A percentile compares a stretch with the other conserved stretches of the same genome.
Conservation (phyloP, 1,139 yeast genomes). For the Diutina catenulata region DNA sequence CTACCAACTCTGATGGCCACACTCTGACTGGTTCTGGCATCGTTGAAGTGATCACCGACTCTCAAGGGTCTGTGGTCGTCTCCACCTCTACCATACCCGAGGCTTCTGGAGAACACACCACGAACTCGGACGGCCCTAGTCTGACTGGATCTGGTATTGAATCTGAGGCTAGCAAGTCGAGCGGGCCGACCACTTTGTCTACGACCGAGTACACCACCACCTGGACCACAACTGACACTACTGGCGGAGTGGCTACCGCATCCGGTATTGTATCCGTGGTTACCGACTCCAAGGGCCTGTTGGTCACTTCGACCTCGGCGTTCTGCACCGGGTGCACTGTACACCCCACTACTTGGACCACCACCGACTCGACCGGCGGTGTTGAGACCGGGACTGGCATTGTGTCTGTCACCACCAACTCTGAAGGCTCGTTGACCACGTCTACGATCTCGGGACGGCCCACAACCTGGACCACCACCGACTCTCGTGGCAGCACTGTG, state of each 20-base stretch:
- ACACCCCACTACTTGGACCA: slow-evolving; percentile 1
- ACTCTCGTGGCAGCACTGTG: not conserved
- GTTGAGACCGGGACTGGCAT: not conserved
- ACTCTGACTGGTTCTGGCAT: not conserved
- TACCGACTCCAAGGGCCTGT: not conserved
- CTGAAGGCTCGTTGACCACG: no score
- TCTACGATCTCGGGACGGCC: no score
- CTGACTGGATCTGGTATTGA: not conserved
- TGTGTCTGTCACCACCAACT: not conserved
- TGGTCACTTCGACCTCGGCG: slow-evolving; percentile 1
- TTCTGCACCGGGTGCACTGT: not conserved
- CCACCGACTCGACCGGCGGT: not conserved
- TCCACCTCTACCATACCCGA: not conserved
- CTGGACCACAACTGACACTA: not conserved
- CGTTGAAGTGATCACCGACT: slow-evolving; percentile 4
- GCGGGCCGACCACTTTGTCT: not conserved
- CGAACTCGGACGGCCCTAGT: not conserved
- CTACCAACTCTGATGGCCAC: not conserved
- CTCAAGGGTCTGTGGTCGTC: not conserved
- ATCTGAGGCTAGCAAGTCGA: not conserved
- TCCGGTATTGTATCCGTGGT: not conserved
- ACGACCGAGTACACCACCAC: not conserved
- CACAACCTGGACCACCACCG: not conserved
- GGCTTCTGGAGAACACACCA: not conserved
- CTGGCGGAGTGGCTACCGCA: not conserved